Evolutionary conservation across 2,329 filamentous ascomycete genomes (phyloP).

Genomic region (Trichoderma endophyticum): DNA sequence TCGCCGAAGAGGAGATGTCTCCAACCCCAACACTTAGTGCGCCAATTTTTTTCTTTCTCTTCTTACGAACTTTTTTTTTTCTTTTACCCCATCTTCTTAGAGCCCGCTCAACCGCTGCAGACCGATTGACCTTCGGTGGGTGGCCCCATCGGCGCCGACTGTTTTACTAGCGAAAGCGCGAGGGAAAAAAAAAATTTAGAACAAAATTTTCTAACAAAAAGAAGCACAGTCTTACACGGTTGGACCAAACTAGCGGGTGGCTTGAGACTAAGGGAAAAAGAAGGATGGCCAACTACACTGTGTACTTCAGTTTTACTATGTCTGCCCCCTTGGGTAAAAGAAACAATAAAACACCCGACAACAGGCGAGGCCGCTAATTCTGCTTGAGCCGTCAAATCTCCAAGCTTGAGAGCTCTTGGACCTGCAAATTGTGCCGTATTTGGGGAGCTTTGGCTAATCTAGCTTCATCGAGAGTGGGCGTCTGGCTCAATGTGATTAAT

Average conservation of each 20-base stretch:
- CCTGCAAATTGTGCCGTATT: background rate
- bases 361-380: constrained; percentile 4
- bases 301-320: background rate
- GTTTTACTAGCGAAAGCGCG: constrained; percentile 11
- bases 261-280: background rate
- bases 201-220: constrained; percentile 2
- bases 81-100: background rate
- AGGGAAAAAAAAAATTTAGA: background rate
- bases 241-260: constrained; percentile 4
- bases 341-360: background rate
- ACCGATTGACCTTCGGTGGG: background rate
- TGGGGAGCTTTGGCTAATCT: background rate
- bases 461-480: constrained; percentile 2
- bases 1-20: background rate
- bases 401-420: background rate
- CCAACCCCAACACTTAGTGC: background rate
- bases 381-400: background rate
- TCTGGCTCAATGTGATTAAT: background rate
- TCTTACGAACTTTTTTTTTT: background rate
- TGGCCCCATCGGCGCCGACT: background rate
- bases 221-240: background rate
- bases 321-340: background rate
- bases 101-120: background rate
- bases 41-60: background rate
- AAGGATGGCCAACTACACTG: constrained; percentile 4